A percentile compares a stretch with the other conserved stretches of the same genome.
These are phyloP conservation scores for Setaria viridis DNA, from an alignment of 202 grass and related monocot species.

Conservation along the genomic window DNA sequence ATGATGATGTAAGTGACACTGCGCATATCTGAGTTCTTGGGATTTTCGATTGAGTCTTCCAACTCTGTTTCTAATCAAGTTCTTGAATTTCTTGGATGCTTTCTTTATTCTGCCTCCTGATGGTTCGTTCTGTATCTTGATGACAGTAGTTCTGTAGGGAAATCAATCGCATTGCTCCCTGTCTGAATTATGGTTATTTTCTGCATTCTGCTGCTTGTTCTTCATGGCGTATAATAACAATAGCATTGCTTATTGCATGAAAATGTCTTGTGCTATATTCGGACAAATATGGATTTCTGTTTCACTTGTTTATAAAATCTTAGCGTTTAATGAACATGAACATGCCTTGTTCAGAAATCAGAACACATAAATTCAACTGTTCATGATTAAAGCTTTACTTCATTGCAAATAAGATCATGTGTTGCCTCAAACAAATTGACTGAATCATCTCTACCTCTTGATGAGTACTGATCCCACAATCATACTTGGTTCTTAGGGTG, in stretches of 20 bases:
- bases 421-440: slow-evolving; percentile 21
- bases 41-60: slow-evolving; percentile 3
- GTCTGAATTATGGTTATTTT: not conserved
- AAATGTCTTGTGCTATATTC: not conserved
- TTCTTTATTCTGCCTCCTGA: slow-evolving; percentile 8
- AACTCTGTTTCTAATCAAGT: slow-evolving; percentile 29
- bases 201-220: slow-evolving; percentile 27
- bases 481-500: slow-evolving; percentile 40
- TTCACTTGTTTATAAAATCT: slow-evolving; percentile 11
- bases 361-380: not conserved
- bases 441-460: slow-evolving; percentile 14
- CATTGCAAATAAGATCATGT: not conserved
- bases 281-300: not conserved
- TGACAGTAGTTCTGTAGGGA: not conserved
- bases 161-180: slow-evolving; percentile 4
- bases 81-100: slow-evolving; percentile 11
- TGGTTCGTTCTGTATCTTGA: slow-evolving; percentile 23
- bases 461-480: slow-evolving; percentile 32
- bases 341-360: not conserved
- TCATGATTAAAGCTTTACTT: slow-evolving; percentile 16
- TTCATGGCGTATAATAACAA: not conserved
- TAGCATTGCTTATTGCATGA: not conserved
- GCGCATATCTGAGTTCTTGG: slow-evolving; percentile 34
- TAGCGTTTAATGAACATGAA: not conserved
- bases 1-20: slow-evolving; percentile 37